phyloP scores from a whole-genome alignment of 768 basidiomycete species.

The Tylopilus felleus region DNA sequence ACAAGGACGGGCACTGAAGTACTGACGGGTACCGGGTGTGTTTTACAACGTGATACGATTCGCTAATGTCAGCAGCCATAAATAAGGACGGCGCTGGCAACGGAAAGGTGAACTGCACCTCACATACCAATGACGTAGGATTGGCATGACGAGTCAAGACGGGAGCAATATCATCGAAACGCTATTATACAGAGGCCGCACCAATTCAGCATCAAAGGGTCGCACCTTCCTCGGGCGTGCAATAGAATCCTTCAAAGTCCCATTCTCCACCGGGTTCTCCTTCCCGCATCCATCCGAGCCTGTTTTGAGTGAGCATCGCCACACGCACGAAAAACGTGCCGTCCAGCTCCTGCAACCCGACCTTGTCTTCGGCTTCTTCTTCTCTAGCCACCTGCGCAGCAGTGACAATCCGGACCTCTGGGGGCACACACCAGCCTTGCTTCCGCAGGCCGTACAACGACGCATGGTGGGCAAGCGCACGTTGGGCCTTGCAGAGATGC shows the following conservation, averaged over 20 bases:
- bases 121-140: too few relatives aligned
- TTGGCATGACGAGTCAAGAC: too few relatives aligned
- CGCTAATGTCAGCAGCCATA: too few relatives aligned
- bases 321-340: constrained; percentile 62
- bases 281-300: constrained; percentile 40
- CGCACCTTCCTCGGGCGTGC: background rate
- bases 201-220: background rate
- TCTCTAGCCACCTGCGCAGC: constrained; percentile 18
- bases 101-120: too few relatives aligned
- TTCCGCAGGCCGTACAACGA: constrained; percentile 40
- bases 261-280: constrained; percentile 28
- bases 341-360: constrained; percentile 38
- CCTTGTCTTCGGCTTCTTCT: constrained; percentile 25
- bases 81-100: too few relatives aligned
- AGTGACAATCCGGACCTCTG: constrained; percentile 13
- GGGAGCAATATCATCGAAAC: too few relatives aligned
- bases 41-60: too few relatives aligned
- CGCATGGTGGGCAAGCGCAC: constrained; percentile 46
- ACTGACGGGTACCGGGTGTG: too few relatives aligned
- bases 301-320: constrained; percentile 48
- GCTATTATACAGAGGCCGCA: background rate
- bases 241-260: constrained; percentile 22
- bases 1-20: too few relatives aligned
- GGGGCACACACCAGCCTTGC: constrained; percentile 23
- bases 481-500: constrained; percentile 45